These are phyloP conservation scores for Neurospora terricola DNA, from an alignment of 495 filamentous ascomycete species.

Conservation along the genomic window DNA sequence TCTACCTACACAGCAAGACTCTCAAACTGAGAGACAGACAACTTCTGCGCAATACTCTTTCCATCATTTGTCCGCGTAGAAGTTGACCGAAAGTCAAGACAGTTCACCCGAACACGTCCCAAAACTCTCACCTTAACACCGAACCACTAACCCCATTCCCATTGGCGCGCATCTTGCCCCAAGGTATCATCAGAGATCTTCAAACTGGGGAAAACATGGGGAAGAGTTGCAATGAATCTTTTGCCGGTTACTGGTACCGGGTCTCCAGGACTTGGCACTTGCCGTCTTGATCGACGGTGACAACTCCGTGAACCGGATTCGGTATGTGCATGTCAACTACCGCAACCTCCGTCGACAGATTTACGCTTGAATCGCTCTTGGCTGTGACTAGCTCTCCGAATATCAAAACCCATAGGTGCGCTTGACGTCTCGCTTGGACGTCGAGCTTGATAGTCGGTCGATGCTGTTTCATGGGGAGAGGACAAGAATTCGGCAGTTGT, in stretches of 20 bases:
- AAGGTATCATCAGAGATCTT: background rate
- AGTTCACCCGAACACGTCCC: background rate
- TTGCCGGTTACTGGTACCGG: background rate
- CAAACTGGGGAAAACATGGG: background rate
- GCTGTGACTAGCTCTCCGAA: background rate
- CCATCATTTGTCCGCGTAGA: background rate
- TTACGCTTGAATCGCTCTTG: background rate
- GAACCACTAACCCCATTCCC: background rate
- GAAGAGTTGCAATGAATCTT: background rate
- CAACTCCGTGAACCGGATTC: background rate
- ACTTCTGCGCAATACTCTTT: background rate
- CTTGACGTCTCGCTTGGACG: background rate
- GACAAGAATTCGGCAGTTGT: background rate
- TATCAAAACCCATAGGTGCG: background rate
- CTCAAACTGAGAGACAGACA: background rate
- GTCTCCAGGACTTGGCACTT: background rate
- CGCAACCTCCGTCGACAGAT: background rate
- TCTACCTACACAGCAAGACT: background rate
- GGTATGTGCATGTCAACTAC: background rate
- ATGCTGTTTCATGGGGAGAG: background rate
- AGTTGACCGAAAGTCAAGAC: background rate
- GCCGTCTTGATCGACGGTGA: background rate
- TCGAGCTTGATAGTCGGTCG: background rate
- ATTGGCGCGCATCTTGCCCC: background rate
- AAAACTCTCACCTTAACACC: background rate